phyloP scores from a whole-genome alignment of 768 basidiomycete genomes.

The Butyriboletus loyo region DNA sequence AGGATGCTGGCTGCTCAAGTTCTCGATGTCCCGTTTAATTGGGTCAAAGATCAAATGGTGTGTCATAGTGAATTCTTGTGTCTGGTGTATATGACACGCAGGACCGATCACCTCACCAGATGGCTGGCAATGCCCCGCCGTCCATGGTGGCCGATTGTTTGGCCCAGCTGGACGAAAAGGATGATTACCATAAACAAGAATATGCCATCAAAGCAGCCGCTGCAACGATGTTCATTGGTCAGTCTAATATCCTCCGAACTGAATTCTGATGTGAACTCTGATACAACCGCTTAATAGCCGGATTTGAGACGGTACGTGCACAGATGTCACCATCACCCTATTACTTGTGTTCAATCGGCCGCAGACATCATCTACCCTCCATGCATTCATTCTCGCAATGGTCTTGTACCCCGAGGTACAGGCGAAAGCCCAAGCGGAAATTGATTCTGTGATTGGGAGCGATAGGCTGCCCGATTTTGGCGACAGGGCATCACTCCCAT shows the following conservation, averaged over 20 bases:
- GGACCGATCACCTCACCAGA: not conserved
- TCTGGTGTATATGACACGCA: too few relatives aligned
- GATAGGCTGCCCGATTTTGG: conserved; percentile 25
- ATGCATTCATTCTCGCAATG: conserved; percentile 29
- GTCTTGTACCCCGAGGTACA: conserved; percentile 27
- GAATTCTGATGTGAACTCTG: not conserved
- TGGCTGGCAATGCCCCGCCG: conserved; percentile 13
- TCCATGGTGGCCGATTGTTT: conserved; percentile 29
- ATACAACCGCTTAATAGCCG: conserved; percentile 9
- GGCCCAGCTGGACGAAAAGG: conserved; percentile 13
- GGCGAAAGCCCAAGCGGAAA: conserved; percentile 22
- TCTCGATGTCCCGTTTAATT: conserved; percentile 23
- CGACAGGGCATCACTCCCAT: conserved; percentile 34
- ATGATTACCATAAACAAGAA: conserved; percentile 16
- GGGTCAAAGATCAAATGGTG: conserved; percentile 25
- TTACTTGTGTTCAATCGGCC: not conserved
- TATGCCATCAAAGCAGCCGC: conserved; percentile 26
- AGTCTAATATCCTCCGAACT: not conserved
- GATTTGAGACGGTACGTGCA: conserved; percentile 23
- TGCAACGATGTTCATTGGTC: conserved; percentile 25
- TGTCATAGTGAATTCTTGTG: not conserved
- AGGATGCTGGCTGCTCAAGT: conserved; percentile 17
- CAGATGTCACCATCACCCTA: not conserved
- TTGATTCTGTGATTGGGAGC: conserved; percentile 26
- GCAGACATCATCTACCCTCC: conserved; percentile 25